These are phyloP conservation scores for Allantophomopsis cytisporea DNA, from an alignment of 2,329 filamentous ascomycete species.

Conservation along the genomic window DNA sequence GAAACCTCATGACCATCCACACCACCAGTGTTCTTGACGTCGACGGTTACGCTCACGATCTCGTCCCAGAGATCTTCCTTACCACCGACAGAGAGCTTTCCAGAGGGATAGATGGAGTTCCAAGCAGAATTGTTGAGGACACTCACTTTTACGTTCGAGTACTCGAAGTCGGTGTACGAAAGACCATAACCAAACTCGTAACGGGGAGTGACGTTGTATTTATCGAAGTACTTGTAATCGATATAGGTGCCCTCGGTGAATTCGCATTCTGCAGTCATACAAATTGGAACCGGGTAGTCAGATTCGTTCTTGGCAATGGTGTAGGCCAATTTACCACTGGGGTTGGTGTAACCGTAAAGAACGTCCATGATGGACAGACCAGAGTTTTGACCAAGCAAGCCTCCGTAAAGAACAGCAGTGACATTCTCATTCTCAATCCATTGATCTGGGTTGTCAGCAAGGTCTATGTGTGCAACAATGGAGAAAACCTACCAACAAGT, in stretches of 20 bases:
- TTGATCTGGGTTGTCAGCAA: conserved; percentile 38
- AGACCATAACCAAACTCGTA: conserved; percentile 83
- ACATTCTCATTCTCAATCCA: conserved; percentile 42
- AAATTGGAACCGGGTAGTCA: conserved; percentile 33
- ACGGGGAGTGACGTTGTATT: conserved; percentile 68
- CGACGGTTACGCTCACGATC: conserved; percentile 39
- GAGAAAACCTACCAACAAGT: too few species aligned
- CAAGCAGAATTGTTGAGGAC: too few species aligned
- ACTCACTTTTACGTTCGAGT: conserved; percentile 25
- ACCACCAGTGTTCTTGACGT: conserved; percentile 44
- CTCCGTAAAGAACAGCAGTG: conserved; percentile 43
- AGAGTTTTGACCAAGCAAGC: conserved; percentile 42
- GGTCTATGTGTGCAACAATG: too few species aligned
- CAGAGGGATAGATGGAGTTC: background rate
- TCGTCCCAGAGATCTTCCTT: conserved; percentile 17
- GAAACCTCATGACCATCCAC: conserved; percentile 34
- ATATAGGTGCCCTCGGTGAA: conserved; percentile 70
- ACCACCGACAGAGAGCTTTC: conserved; percentile 24
- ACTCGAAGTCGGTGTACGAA: conserved; percentile 47
- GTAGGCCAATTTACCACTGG: conserved; percentile 52
- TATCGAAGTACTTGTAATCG: conserved; percentile 77
- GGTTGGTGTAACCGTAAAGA: conserved; percentile 64
- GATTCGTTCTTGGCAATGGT: conserved; percentile 53
- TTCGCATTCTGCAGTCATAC: conserved; percentile 22
- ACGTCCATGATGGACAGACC: conserved; percentile 63